Evolutionary conservation across 441 rosid genomes (phyloP).

Genomic region (Macaranga tanarius): DNA sequence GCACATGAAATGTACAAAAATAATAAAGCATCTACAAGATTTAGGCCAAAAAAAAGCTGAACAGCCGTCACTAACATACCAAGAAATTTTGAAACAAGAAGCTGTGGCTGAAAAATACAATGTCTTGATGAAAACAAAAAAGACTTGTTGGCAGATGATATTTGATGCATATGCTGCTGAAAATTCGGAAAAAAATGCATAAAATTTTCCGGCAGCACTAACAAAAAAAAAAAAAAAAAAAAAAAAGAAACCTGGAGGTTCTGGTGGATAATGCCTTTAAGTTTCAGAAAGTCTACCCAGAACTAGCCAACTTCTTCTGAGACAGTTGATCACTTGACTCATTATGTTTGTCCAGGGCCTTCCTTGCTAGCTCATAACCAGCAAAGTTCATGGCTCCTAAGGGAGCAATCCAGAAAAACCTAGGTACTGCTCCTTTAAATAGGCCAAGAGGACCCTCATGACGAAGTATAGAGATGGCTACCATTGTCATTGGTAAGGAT

Average conservation of each 20-base stretch:
- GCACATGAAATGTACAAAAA: conserved; percentile 32
- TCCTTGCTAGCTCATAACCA: conserved; percentile 88
- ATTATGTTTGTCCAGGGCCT: conserved; percentile 72
- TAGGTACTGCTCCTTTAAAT: conserved; percentile 89
- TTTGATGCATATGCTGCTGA: conserved; percentile 22
- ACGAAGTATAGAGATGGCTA: conserved; percentile 66
- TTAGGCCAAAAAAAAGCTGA: conserved; percentile 16
- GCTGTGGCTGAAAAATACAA: neutral
- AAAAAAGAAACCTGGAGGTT: conserved; percentile 20
- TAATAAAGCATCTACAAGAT: neutral
- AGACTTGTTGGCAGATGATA: conserved; percentile 48
- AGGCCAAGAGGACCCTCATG: conserved; percentile 90
- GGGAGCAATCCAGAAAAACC: conserved; percentile 99
- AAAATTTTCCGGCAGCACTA: conserved; percentile 35
- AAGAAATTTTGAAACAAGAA: neutral
- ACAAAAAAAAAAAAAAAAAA: conserved; percentile 13
- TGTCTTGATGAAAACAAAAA: neutral
- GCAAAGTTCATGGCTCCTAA: conserved; percentile 99
- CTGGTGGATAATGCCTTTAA: neutral
- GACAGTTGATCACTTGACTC: conserved; percentile 37
- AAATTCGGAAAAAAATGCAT: conserved; percentile 28
- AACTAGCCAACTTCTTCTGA: conserved; percentile 38
- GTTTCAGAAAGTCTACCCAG: conserved; percentile 29
- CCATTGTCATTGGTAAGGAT: conserved; percentile 71
- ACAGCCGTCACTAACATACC: conserved; percentile 9